A percentile compares a stretch with the other conserved stretches of the same genome.
These are phyloP conservation scores for Gyromitra esculenta DNA, from an alignment of 2,329 filamentous ascomycete species.

Conservation along the genomic window DNA sequence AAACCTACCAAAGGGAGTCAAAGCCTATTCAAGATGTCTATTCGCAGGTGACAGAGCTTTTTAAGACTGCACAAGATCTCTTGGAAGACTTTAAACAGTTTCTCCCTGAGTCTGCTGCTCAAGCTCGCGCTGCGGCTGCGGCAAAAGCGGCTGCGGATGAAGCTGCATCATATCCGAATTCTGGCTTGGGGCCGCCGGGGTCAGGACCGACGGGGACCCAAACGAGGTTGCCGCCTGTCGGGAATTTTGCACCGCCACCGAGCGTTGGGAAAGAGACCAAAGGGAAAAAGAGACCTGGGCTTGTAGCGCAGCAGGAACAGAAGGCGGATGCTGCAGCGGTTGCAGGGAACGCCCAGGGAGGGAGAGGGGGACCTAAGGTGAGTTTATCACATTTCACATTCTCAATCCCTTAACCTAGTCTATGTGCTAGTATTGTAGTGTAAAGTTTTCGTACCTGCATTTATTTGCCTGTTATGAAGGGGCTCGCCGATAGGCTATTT, in stretches of 20 bases:
- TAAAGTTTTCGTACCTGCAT: constrained; percentile 11
- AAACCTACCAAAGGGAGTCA: constrained; percentile 97
- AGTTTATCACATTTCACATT: constrained; percentile 56
- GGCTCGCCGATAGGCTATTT: background rate
- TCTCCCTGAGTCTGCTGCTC: constrained; percentile 84
- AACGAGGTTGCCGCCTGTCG: constrained; percentile 85
- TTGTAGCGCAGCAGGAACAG: constrained; percentile 61
- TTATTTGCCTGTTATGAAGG: constrained; percentile 1
- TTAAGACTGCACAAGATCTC: constrained; percentile 91
- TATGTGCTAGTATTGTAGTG: constrained; percentile 46
- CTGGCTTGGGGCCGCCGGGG: constrained; percentile 52
- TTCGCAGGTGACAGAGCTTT: constrained; percentile 91
- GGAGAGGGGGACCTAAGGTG: constrained; percentile 66
- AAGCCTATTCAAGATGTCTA: constrained; percentile 99
- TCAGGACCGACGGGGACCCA: constrained; percentile 61
- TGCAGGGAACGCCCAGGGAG: constrained; percentile 48
- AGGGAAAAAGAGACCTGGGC: constrained; percentile 73
- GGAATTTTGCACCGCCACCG: constrained; percentile 86
- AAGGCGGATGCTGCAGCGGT: constrained; percentile 58
- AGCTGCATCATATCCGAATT: constrained; percentile 40
- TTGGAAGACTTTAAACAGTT: constrained; percentile 99
- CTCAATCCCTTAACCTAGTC: constrained; percentile 56
- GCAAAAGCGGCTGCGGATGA: constrained; percentile 61
- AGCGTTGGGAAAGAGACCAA: constrained; percentile 90
- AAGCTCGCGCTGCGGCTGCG: constrained; percentile 69